phyloP scores from a whole-genome alignment of 2,329 filamentous ascomycete species.

The Nigrospora osmanthi region DNA sequence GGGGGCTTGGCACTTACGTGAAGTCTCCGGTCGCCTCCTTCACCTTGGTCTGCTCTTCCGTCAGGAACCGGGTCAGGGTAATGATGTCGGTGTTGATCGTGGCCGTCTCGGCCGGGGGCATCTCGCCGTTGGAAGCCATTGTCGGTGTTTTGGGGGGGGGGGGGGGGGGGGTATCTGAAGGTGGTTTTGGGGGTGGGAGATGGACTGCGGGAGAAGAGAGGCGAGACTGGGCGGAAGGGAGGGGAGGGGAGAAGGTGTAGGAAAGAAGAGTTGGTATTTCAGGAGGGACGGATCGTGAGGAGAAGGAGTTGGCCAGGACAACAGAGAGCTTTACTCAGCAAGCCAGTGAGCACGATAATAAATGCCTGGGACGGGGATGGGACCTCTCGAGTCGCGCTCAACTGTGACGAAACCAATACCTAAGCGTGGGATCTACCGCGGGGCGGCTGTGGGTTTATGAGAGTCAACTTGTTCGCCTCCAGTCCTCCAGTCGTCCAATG shows the following conservation, averaged over 20 bases:
- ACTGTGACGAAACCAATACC: slow-evolving; percentile 2
- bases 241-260: too few relatives aligned
- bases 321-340: too few relatives aligned
- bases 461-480: neutral
- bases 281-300: too few relatives aligned
- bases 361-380: neutral
- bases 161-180: neutral
- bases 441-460: slow-evolving; percentile 1
- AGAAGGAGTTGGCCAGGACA: too few relatives aligned
- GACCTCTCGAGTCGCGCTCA: neutral
- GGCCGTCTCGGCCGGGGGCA: slow-evolving; percentile 49
- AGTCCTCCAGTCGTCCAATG: neutral
- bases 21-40: slow-evolving; percentile 96
- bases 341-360: neutral
- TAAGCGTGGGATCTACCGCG: slow-evolving; percentile 1
- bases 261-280: too few relatives aligned
- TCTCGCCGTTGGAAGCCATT: slow-evolving; percentile 17
- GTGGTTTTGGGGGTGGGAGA: neutral
- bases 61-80: slow-evolving; percentile 90
- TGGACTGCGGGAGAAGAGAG: neutral
- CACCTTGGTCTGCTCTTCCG: slow-evolving; percentile 90
- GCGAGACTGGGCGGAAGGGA: neutral
- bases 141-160: neutral
- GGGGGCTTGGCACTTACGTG: slow-evolving; percentile 57
- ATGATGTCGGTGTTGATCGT: slow-evolving; percentile 94